A percentile compares a stretch with the other conserved stretches of the same genome.
Conservation (phyloP, 139 green algal genomes). For the Chlorella sp. region DNA sequence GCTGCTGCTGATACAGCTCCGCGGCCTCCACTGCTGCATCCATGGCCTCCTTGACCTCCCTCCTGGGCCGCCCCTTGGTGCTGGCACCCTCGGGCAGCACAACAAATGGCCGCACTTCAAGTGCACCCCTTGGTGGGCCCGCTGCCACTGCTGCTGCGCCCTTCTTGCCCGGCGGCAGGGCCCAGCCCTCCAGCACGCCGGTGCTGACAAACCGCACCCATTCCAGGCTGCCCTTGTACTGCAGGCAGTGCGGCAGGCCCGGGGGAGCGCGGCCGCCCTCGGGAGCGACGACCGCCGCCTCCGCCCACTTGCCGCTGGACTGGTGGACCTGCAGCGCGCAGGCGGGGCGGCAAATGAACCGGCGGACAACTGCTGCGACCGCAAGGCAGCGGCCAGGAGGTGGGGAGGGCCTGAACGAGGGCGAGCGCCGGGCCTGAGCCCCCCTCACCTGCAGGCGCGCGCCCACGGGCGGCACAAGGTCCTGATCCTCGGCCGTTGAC, state of each 20-base stretch:
- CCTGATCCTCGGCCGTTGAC: too few species aligned
- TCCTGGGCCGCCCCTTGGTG: not conserved
- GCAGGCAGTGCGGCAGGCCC: not conserved
- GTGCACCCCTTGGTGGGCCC: not conserved
- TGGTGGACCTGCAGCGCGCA: not conserved
- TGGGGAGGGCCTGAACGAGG: too few species aligned
- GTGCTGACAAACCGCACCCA: not conserved
- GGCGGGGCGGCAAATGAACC: not conserved
- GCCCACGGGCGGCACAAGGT: too few species aligned
- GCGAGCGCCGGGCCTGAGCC: not conserved
- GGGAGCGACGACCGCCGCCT: not conserved
- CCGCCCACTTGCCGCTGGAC: not conserved
- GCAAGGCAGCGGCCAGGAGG: too few species aligned
- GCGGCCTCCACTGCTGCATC: not conserved
- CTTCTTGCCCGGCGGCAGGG: not conserved
- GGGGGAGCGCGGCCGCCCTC: not conserved
- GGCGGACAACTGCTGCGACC: too few species aligned
- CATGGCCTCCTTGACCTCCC: not conserved
- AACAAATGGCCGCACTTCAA: not conserved
- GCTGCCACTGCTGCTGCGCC: not conserved
- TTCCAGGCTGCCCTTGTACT: not conserved
- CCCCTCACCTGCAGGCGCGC: too few species aligned
- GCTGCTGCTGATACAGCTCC: conserved; percentile 5
- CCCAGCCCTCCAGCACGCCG: conserved; percentile 11
- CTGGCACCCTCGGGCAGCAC: not conserved